Evolutionary conservation across 2,329 filamentous ascomycete genomes (phyloP), one percentile per base, ranked within the genome.

Genomic region (Aspergillus costaricaensis): DNA sequence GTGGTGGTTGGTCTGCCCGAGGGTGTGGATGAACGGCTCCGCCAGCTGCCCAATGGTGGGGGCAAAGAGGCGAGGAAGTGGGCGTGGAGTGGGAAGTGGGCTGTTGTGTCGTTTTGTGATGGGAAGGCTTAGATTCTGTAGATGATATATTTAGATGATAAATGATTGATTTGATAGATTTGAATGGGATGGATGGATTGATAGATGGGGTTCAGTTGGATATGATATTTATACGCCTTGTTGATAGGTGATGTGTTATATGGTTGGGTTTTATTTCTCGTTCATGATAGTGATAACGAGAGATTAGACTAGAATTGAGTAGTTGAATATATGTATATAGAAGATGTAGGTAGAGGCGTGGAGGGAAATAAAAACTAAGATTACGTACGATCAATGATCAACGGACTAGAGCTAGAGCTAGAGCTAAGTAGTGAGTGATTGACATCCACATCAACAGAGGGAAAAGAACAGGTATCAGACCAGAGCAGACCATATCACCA

Each of bases 81-180:
- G 94, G 93, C 92, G 0, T 98, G 93, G 93, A 90, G 86, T 71
- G 94, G 94, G 44, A 97, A 97, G 77, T 98, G 91, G 91, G 94
- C 94, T 5, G 92, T 98, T n/a, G 88, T 96, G 4, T 92, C 91
- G 30, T 92, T 93, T 70, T 92, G 85, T 49, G 84, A 89, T 67
- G 90, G 90, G 0, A 90, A 90, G 74, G 68, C 62, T 43, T 64
- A 36, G 32, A 14, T 36, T 44, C 61, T 17, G 19, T 53, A 17
- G 36, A 23, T 19, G 10, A 12, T 36, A 36, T 36, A 36, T 36
- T 36, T 36, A 36, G 32, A 36, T 36, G 12, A 36, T 36, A 36
- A 36, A 36, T 14, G 10, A 36, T 14, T 5, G 32, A 36, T 36
- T 36, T 14, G 32, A 36, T 36, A 36, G 27, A 30, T 30, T 2